Evolutionary conservation across 1,139 yeast genomes (phyloP), one percentile per base, ranked within the genome.

Genomic region (Insectozyma bohioensis): DNA sequence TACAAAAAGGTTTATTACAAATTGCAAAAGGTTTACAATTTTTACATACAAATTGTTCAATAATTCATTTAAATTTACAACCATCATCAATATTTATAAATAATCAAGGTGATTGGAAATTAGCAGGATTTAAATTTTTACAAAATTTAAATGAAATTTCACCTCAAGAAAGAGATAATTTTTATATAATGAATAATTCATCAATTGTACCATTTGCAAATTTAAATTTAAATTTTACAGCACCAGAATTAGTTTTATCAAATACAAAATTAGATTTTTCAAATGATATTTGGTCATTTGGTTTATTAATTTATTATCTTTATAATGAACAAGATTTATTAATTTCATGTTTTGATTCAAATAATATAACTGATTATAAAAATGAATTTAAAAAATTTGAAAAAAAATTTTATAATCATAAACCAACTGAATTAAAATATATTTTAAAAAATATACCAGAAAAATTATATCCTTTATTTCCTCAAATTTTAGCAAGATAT

Each of bases 71-170:
- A 45, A 86, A 88, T 45, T 48, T 94, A 20, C 82, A 81, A 43
- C 98, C 98, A 1, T 64, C 75, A 10, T 78, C 95, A 0, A 68
- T 92, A 1, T 75, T 82, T 40, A 72, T 92, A 16, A 90, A 85
- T 45, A 80, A 78, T 25, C 88, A 84, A 46, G 94, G 95, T 1
- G 98, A 92, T 58, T 94, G 97, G 97, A 92, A 90, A 56, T 56
- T 92, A 3, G 75, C 84, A 6, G 97, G 97, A 1, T 72, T 85
- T 43, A 75, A 75, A 31, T 83, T 83, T 47, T 56, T 85, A 17
- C 82, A 81, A 26, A 73, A 72, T 37, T 47, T 77, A 34, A 71
- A 56, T 42, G 73, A 70, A 28, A 61, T 75, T 5, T 58, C 75
- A 2, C 68, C 61, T 14, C 70, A 35, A 52, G 78, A 54, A 54